phyloP scores from a whole-genome alignment of 202 grass and related monocot species.

The Alloteropsis angusta region DNA sequence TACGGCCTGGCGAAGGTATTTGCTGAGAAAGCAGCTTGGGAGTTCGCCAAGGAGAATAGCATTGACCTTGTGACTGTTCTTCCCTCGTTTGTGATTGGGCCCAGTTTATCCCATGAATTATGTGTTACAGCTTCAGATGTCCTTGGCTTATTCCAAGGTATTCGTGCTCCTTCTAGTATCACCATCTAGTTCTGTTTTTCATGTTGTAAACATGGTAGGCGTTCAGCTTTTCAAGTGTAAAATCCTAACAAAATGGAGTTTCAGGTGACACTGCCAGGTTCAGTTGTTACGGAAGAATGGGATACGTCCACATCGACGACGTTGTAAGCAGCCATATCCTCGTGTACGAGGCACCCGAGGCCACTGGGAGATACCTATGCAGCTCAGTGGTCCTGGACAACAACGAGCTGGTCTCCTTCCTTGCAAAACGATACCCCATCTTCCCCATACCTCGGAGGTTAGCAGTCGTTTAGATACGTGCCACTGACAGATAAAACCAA shows the following conservation, averaged over 20 bases:
- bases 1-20: slow-evolving; percentile 79
- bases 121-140: slow-evolving; percentile 72
- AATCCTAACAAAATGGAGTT: background rate
- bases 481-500: background rate
- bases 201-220: background rate
- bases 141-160: slow-evolving; percentile 79
- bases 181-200: background rate
- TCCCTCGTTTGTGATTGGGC: slow-evolving; percentile 74
- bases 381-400: slow-evolving; percentile 67
- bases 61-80: slow-evolving; percentile 80
- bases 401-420: slow-evolving; percentile 41
- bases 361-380: slow-evolving; percentile 69
- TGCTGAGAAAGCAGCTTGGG: slow-evolving; percentile 85
- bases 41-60: slow-evolving; percentile 68
- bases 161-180: background rate
- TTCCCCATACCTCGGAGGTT: slow-evolving; percentile 67
- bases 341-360: slow-evolving; percentile 57
- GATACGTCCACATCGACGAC: slow-evolving; percentile 89
- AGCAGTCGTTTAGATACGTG: background rate
- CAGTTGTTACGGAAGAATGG: slow-evolving; percentile 77
- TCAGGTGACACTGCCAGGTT: slow-evolving; percentile 71
- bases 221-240: background rate
- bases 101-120: slow-evolving; percentile 64
- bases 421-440: slow-evolving; percentile 60
- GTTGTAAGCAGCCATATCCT: slow-evolving; percentile 75